Evolutionary conservation across 192 early-diverging fungal species (phyloP).

Genomic region (Coemansia sp.): DNA sequence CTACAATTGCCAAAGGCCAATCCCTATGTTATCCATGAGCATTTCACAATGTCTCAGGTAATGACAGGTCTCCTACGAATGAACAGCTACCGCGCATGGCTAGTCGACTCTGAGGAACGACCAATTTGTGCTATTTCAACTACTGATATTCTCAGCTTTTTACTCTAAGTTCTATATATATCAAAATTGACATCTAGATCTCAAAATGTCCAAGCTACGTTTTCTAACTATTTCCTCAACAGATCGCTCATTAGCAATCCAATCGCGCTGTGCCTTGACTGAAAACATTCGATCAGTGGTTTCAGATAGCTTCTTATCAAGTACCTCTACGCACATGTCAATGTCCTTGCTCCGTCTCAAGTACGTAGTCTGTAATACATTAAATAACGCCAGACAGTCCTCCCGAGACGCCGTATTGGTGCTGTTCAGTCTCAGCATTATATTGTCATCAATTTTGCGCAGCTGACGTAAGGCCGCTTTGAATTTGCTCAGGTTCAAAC

Average conservation of each 20-base stretch:
- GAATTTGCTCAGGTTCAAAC: conserved; percentile 62
- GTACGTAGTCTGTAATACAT: conserved; percentile 68
- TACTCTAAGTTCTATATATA: conserved; percentile 21
- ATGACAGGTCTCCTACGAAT: conserved; percentile 52
- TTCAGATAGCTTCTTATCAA: conserved; percentile 30
- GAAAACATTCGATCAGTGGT: conserved; percentile 9
- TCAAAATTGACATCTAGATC: conserved; percentile 59
- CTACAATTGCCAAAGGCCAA: conserved; percentile 22
- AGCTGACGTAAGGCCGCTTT: conserved; percentile 70
- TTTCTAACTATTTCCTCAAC: conserved; percentile 76
- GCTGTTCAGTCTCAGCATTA: conserved; percentile 74
- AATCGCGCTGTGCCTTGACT: conserved; percentile 62
- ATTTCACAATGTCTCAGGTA: conserved; percentile 52
- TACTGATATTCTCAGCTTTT: conserved; percentile 46
- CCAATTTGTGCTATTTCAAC: conserved; percentile 51
- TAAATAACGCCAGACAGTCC: conserved; percentile 69
- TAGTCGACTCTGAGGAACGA: conserved; percentile 38
- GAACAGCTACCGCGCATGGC: conserved; percentile 54
- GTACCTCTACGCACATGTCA: conserved; percentile 68
- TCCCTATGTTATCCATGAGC: conserved; percentile 44
- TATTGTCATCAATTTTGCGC: conserved; percentile 81
- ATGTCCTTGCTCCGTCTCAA: conserved; percentile 68
- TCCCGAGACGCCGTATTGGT: conserved; percentile 68
- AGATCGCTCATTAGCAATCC: conserved; percentile 66
- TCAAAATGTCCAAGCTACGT: conserved; percentile 71